A percentile compares a stretch with the other conserved stretches of the same genome.
Conservation (phyloP, 129 eudicot genomes). For the Saussurea involucrata region DNA sequence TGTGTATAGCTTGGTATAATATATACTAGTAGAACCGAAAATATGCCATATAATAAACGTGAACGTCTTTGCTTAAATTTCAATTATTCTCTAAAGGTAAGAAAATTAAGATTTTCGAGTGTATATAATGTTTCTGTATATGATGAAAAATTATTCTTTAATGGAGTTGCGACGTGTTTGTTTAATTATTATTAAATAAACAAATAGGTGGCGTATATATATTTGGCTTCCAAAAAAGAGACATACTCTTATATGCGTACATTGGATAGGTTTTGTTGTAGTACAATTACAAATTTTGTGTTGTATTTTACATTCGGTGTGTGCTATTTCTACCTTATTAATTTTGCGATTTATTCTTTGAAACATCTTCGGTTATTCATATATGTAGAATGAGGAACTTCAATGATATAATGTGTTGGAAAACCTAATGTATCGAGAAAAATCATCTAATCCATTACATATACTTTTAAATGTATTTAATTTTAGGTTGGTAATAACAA, state of each 20-base stretch:
- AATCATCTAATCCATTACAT: not conserved
- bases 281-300: not conserved
- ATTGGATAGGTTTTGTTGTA: not conserved
- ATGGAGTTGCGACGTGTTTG: not conserved
- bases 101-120: no score
- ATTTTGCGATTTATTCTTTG: not conserved
- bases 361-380: not conserved
- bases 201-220: not conserved
- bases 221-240: not conserved
- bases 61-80: no score
- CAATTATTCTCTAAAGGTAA: no score
- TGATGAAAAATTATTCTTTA: no score
- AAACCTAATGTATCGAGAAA: not conserved
- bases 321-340: not conserved
- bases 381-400: not conserved
- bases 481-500: no score
- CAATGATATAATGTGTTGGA: no score
- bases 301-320: not conserved
- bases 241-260: not conserved
- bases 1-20: no score
- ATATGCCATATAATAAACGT: no score
- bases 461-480: no score
- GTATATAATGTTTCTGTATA: no score
- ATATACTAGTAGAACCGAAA: no score
- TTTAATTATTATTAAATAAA: not conserved